Base-by-base conservation (phyloP, 345 rosid species). In the Euphorbia peplus region DNA sequence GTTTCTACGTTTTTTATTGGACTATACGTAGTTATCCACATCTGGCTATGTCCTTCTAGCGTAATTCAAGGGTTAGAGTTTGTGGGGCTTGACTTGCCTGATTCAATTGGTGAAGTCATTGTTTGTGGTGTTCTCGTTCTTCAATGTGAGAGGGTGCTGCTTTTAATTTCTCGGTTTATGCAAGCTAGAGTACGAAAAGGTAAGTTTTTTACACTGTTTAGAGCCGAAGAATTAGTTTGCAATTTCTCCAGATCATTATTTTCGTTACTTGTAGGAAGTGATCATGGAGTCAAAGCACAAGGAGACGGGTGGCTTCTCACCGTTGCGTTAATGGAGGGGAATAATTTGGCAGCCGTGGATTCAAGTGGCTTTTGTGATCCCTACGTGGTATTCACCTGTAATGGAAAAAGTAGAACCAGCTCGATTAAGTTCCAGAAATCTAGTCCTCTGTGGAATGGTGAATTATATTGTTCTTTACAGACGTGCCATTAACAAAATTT, bases 241-340 rank as follows among this genome's bases (percentile, higher is more conserved):
- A n/a, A n/a, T n/a, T n/a, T n/a, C n/a, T n/a, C n/a, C n/a, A n/a
- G n/a, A n/a, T n/a, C n/a, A n/a, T 30, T 64, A 9, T 11, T 69
- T 68, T n/a, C 71, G 54, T 66, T 11, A 71, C 58, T 24, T 41
- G 68, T 72, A 93, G 99, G 93, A 35, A 85, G 88, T 66, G 98
- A 93, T 86, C 97, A 91, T 76, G 98, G 98, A 73, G 74, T 91
- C 68, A 93, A 85, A 84, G 97, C 98, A 35, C 97, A 83, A 82
- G 98, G 98, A 32, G 93, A 89, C 72, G 99, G 99, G 65, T 93
- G 99, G 97, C 67, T 93, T 70, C 86, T 91, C 65, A 93, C 99
- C 51, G 87, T 86, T 87, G 99, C 97, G 63, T 81, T 93, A 73
- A 83, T 93, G 48, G 92, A 89, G 75, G 99, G 97, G 76, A 84